Percentiles rank a stretch among this genome's conserved stretches.
Conservation (phyloP, 768 basidiomycete genomes). For the Tricholomella constricta region DNA sequence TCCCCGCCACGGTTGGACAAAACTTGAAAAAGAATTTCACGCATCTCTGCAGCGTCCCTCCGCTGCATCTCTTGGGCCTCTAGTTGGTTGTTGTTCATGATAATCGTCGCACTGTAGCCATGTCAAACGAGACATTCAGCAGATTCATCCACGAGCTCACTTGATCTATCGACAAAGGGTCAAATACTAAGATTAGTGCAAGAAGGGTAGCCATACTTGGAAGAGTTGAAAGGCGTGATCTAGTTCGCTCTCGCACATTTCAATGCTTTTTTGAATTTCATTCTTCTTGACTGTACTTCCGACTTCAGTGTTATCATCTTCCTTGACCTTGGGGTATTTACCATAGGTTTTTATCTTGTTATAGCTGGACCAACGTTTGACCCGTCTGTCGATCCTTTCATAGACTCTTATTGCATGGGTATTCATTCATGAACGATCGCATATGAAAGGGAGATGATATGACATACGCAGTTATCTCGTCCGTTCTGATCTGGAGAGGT, state of each 20-base stretch:
- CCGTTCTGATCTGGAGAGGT: constrained; percentile 39
- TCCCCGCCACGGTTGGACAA: constrained; percentile 37
- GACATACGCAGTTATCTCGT: constrained; percentile 47
- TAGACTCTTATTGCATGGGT: constrained; percentile 37
- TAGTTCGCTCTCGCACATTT: constrained; percentile 44
- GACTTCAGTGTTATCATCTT: neutral
- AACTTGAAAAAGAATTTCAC: constrained; percentile 41
- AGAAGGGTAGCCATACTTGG: constrained; percentile 34
- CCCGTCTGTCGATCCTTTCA: constrained; percentile 37
- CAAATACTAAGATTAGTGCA: neutral
- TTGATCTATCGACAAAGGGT: constrained; percentile 19
- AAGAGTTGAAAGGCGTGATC: constrained; percentile 43
- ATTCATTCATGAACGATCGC: neutral
- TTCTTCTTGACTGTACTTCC: constrained; percentile 40
- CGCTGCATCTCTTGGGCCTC: constrained; percentile 28
- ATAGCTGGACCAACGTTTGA: constrained; percentile 41
- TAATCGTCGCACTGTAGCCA: constrained; percentile 27
- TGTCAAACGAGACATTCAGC: neutral
- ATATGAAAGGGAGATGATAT: neutral
- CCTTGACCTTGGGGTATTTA: constrained; percentile 23
- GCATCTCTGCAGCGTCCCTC: constrained; percentile 34
- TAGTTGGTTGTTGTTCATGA: constrained; percentile 28
- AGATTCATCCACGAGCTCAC: constrained; percentile 15
- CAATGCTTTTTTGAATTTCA: constrained; percentile 50
- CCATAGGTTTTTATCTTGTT: constrained; percentile 40